Base-by-base conservation (phyloP, 306 rosid species). In the Myrica gale region DNA sequence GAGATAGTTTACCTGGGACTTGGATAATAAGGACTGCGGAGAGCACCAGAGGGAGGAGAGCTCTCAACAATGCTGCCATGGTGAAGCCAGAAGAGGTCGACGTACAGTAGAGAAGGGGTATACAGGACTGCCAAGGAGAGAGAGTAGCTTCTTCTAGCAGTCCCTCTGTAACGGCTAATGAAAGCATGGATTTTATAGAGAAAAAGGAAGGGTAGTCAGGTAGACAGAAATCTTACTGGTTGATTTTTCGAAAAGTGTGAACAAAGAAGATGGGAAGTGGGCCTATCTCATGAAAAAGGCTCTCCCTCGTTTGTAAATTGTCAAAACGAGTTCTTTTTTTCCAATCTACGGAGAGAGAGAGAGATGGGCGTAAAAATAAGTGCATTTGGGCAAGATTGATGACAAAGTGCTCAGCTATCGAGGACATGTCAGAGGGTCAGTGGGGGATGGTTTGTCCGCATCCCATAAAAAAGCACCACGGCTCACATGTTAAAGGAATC, bases 401-500 rank as follows among this genome's bases (percentile, higher is more conserved):
- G 65, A 56, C 61, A 70, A 51, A 69, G 12, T 37, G 78, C 77
- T 21, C 88, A 82, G 46, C 72, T 41, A 60, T 60, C 81, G 69
- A 82, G 84, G 43, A 21, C 3, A 4, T 79, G 84, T 83, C 89
- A 83, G 91, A 74, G 52, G 32, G 63, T 17, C 9, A 61, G 76
- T 58, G 75, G 80, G 69, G 78, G 6, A 61, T 41, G 58, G 65
- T 63, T 78, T 82, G 85, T 80, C 78, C 37, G 56, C 39, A 73
- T 78, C 58, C n/a, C 37, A 68, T 21, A 50, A 60, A 46, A 78
- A 56, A 68, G 57, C 26, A 69, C 52, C 23, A 47, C 17, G 0
- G 23, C 52, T 80, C 89, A 87, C 91, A 71, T 85, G 89, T 19
- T 6, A 46, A 54, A 66, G 67, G 87, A 82, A 82, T 83, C 89